Base-by-base conservation (phyloP, 2,329 filamentous ascomycete genomes). In the Fusarium dimerum region DNA sequence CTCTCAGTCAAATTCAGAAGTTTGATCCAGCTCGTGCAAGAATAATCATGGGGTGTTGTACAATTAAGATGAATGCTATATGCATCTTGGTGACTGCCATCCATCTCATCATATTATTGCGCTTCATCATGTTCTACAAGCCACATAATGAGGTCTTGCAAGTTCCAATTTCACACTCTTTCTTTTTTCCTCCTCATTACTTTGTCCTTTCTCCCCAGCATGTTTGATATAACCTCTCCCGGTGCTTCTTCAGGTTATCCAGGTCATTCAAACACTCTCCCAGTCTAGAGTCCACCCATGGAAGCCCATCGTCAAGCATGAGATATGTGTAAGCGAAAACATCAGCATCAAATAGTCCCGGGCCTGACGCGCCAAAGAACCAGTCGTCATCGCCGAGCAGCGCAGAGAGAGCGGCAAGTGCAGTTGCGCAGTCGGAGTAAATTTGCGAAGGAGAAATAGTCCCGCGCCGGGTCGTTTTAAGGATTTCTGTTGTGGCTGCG, bases 291-390 rank as follows among this genome's bases (percentile, higher is more conserved):
- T 89, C 83, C 52, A 75, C 76, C 89, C 89, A 92, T 2, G 73
- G 76, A 58, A 91, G 57, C 8, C 55, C 55, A 65, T 85, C 79
- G 54, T 89, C 84, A 47, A 96, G 73, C 47, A 97, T 76, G 46
- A 96, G 76, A 70, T 95, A 85, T 0, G 90, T 92, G 71, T 97
- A 99, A 4, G 91, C 86, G 73, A 97, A 97, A 2, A 97, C 83
- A 48, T 84, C 85, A 7, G 93, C 92, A 72, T 99, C 94, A 62
- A 97, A 93, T 20, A 93, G 67, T 0, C 86, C 84, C 0, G 93
- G 90, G 68, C 30, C 70, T 46, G 51, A 69, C 67, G 55, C 64
- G 20, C 67, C 75, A 51, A 82, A 82, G 67, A 84, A 84, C 78
- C 78, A 83, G 3, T 62, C 61, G 2, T 67, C 62, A 11, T 69